phyloP scores from a whole-genome alignment of 768 basidiomycete species.

The Hygrophoropsis aurantiaca region DNA sequence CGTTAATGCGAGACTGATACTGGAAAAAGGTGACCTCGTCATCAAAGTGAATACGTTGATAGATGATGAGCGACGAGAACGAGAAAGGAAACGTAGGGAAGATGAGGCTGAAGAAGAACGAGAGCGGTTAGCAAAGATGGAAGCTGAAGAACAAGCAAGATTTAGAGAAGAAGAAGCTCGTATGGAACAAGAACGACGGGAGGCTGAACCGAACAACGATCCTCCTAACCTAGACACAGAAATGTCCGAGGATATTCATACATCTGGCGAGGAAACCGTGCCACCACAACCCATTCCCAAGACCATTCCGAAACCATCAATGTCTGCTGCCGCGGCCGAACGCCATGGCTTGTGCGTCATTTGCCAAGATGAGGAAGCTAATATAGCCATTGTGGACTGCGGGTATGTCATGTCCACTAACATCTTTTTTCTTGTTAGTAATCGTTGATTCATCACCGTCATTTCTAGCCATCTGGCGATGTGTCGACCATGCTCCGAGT shows the following conservation, averaged over 20 bases:
- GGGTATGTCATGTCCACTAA: slow-evolving; percentile 53
- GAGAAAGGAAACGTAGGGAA: slow-evolving; percentile 47
- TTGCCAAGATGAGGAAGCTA: slow-evolving; percentile 93
- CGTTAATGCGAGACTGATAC: slow-evolving; percentile 60
- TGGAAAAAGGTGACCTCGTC: slow-evolving; percentile 90
- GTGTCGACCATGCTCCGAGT: slow-evolving; percentile 77
- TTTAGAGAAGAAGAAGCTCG: slow-evolving; percentile 20
- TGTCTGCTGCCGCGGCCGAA: slow-evolving; percentile 36
- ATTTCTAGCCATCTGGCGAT: slow-evolving; percentile 85
- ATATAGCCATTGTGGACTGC: slow-evolving; percentile 92
- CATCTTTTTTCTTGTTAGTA: not conserved
- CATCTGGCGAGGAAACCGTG: not conserved
- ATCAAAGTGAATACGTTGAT: slow-evolving; percentile 62
- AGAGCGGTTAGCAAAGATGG: slow-evolving; percentile 30
- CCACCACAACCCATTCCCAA: slow-evolving; percentile 7
- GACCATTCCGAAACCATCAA: slow-evolving; percentile 9
- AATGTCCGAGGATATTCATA: slow-evolving; percentile 1
- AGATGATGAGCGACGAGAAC: slow-evolving; percentile 59
- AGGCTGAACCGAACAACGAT: not conserved
- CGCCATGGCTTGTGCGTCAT: slow-evolving; percentile 83
- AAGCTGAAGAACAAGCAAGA: slow-evolving; percentile 18
- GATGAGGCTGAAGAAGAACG: slow-evolving; percentile 40
- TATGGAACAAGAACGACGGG: slow-evolving; percentile 14
- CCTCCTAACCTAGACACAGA: not conserved
- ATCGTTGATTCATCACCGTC: slow-evolving; percentile 7